Evolutionary conservation across 345 rosid species (phyloP).

Genomic region (Sonneratia caseolaris): DNA sequence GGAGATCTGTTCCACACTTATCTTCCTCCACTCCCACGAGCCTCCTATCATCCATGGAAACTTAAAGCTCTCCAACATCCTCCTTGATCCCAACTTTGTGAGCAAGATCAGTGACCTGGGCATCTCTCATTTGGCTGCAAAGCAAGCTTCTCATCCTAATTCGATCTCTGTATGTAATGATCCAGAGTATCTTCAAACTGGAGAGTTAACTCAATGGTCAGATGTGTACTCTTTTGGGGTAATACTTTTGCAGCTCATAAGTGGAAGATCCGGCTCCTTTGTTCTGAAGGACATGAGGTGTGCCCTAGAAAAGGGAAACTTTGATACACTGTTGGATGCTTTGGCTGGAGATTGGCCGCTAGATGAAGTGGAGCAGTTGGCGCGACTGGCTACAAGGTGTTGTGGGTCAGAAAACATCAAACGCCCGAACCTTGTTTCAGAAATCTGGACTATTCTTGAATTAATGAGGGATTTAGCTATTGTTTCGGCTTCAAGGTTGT

Average conservation of each 20-base stretch:
- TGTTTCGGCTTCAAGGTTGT: constrained; percentile 18
- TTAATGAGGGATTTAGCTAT: constrained; percentile 34
- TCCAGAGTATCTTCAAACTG: constrained; percentile 43
- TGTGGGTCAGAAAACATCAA: constrained; percentile 34
- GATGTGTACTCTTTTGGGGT: constrained; percentile 75
- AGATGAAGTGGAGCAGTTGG: constrained; percentile 44
- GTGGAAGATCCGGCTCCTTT: constrained; percentile 45
- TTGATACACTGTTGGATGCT: constrained; percentile 43
- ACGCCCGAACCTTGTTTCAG: constrained; percentile 50
- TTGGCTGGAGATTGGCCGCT: constrained; percentile 78
- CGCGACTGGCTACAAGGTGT: constrained; percentile 59
- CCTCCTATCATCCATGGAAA: constrained; percentile 79
- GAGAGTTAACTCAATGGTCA: constrained; percentile 44
- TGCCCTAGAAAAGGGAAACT: constrained; percentile 53
- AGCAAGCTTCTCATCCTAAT: constrained; percentile 15
- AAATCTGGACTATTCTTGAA: constrained; percentile 42
- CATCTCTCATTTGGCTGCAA: constrained; percentile 37
- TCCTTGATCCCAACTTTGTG: constrained; percentile 58
- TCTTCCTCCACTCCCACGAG: constrained; percentile 72
- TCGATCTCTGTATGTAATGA: constrained; percentile 28
- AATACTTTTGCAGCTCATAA: constrained; percentile 64
- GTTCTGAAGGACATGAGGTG: constrained; percentile 48
- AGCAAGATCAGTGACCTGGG: constrained; percentile 68
- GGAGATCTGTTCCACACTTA: constrained; percentile 71
- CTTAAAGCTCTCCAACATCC: constrained; percentile 72